phyloP scores from a whole-genome alignment of 306 rosid genomes.

The Trifolium repens region DNA sequence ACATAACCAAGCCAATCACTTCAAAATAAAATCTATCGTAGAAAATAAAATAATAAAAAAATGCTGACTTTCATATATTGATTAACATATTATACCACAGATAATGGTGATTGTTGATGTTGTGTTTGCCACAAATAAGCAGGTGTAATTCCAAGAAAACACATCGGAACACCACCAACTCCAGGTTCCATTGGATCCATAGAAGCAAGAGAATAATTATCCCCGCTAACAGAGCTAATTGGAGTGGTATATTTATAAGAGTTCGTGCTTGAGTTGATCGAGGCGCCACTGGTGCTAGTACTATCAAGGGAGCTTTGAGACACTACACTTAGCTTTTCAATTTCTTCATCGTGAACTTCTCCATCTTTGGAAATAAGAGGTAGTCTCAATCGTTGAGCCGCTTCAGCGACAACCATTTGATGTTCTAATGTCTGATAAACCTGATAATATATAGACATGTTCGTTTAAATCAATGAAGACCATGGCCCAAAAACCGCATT shows the following conservation, averaged over 20 bases:
- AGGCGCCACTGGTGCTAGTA: slow-evolving; percentile 49
- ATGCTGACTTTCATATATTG: slow-evolving; percentile 20
- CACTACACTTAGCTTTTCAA: slow-evolving; percentile 71
- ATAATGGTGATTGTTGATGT: slow-evolving; percentile 62
- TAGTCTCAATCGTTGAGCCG: slow-evolving; percentile 86
- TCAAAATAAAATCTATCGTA: slow-evolving; percentile 22
- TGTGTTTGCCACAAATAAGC: slow-evolving; percentile 89
- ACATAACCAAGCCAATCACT: slow-evolving; percentile 23
- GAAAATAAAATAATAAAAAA: neutral
- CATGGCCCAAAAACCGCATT: neutral
- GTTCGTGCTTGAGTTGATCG: slow-evolving; percentile 65
- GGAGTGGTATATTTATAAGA: slow-evolving; percentile 67
- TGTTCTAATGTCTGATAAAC: slow-evolving; percentile 84
- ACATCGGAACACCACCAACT: slow-evolving; percentile 81
- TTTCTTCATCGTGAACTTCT: slow-evolving; percentile 80
- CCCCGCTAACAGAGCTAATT: slow-evolving; percentile 52
- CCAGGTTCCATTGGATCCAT: slow-evolving; percentile 66
- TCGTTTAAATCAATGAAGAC: slow-evolving; percentile 31
- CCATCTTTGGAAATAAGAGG: slow-evolving; percentile 92
- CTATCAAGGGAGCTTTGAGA: slow-evolving; percentile 78
- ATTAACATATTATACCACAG: slow-evolving; percentile 57
- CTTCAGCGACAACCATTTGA: slow-evolving; percentile 84
- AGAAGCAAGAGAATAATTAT: slow-evolving; percentile 47
- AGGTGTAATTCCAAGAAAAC: slow-evolving; percentile 87
- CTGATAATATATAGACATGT: slow-evolving; percentile 49